These are phyloP conservation scores for Simplicillium aogashimaense DNA, from an alignment of 2,329 filamentous ascomycete species.

Conservation along the genomic window DNA sequence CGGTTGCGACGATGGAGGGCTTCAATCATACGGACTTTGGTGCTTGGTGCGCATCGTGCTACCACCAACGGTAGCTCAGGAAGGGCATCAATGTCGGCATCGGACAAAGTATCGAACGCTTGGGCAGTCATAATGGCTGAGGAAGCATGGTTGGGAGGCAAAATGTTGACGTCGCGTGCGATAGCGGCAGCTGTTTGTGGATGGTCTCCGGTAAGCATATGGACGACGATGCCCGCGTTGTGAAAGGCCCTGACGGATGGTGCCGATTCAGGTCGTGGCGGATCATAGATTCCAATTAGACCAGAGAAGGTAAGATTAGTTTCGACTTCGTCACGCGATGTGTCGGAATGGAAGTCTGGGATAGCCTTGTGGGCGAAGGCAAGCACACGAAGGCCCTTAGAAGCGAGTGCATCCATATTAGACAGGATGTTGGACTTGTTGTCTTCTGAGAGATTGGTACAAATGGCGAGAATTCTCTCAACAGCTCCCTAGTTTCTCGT, in stretches of 20 bases:
- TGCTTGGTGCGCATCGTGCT: conserved; percentile 59
- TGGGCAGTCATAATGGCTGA: conserved; percentile 53
- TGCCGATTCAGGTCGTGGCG: conserved; percentile 52
- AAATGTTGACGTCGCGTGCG: conserved; percentile 48
- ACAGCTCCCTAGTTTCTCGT: conserved; percentile 38
- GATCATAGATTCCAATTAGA: conserved; percentile 58
- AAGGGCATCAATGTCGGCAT: conserved; percentile 52
- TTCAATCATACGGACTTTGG: conserved; percentile 67
- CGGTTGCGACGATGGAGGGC: conserved; percentile 54
- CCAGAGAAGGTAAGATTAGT: conserved; percentile 51
- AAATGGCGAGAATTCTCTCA: conserved; percentile 53
- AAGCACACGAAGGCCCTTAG: conserved; percentile 56
- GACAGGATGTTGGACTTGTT: conserved; percentile 42
- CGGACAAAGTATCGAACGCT: conserved; percentile 53
- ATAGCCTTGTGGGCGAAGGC: conserved; percentile 38
- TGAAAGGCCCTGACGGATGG: conserved; percentile 44
- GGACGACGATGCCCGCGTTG: conserved; percentile 48
- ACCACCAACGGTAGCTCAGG: conserved; percentile 56
- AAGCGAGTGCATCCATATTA: conserved; percentile 58
- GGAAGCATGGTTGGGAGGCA: conserved; percentile 37
- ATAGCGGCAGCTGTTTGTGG: conserved; percentile 51
- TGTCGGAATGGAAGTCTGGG: conserved; percentile 8
- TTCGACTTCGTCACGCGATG: conserved; percentile 26
- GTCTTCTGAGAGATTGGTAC: conserved; percentile 31
- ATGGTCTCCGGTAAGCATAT: conserved; percentile 59